Base-by-base conservation (phyloP, 1,139 yeast species). In the Eremothecium gossypii region DNA sequence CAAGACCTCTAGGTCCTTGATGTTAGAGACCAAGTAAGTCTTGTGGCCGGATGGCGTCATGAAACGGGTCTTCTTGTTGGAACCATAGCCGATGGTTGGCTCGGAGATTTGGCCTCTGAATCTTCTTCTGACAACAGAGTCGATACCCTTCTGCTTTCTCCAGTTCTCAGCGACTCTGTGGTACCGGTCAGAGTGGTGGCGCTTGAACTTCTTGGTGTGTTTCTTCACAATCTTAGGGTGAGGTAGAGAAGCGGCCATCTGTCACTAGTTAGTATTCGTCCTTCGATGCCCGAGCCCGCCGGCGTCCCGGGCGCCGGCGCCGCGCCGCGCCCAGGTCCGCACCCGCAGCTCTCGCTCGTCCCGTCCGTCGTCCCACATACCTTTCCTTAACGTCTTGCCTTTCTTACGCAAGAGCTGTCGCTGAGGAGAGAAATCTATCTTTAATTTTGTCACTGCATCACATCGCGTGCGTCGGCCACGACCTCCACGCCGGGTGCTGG, bases 131-230 rank as follows among this genome's bases (percentile, higher is more conserved):
- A 89, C 96, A 77, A 89, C 82, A 65, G 96, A 89, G 80, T 93
- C 99, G 69, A 93, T 93, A 91, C 99, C 99, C 86, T 89, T 91
- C 78, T 93, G 98, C 79, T 91, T 91, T 86, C 99, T 91, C 98
- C 98, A 93, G 81, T 82, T 83, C 76, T 86, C 96, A 66, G 87
- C 76, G 63, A 91, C 96, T 76, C 98, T 89, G 80, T 80, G 80
- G 77, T 86, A 91, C 76, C 96, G 87, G 84, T 93, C 99, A 73
- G 96, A 87, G 80, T 93, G 98, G 74, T 91, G 97, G 79, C 99
- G 87, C 91, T 87, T 91, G 86, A 93, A 93, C 82, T 83, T 83
- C 80, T 84, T 84, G 71, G 89, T 73, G 85, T 87, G 93, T 89
- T 93, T 93, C 91, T 93, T 93, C 74, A 91, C 96, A 77, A 93